These are phyloP conservation scores for Trypanosoma cruzi DNA, from an alignment of 208 protist genomes.

Conservation along the genomic window DNA sequence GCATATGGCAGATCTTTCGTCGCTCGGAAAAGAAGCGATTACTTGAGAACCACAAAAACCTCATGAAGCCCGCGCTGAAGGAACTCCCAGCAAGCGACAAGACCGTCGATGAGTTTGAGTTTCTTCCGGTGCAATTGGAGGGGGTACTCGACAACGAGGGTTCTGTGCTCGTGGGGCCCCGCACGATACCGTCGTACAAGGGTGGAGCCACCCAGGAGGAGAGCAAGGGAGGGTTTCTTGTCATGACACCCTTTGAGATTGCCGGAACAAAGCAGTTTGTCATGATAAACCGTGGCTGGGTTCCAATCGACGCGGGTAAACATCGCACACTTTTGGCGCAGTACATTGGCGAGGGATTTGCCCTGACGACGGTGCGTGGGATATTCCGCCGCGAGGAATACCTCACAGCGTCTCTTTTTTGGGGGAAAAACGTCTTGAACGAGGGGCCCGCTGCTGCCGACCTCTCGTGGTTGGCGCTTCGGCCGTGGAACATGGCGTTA, in stretches of 20 bases:
- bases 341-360: constrained; percentile 86
- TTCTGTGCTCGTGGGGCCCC: constrained; percentile 83
- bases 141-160: constrained; percentile 90
- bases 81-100: constrained; percentile 43
- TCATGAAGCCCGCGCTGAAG: constrained; percentile 56
- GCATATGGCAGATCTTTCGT: constrained; percentile 87
- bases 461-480: constrained; percentile 77
- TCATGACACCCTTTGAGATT: constrained; percentile 87
- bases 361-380: constrained; percentile 44
- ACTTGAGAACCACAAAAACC: constrained; percentile 82
- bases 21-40: constrained; percentile 74
- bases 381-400: constrained; percentile 83
- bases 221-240: constrained; percentile 81
- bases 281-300: constrained; percentile 90
- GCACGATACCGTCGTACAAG: constrained; percentile 79
- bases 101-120: constrained; percentile 70
- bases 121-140: constrained; percentile 50
- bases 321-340: constrained; percentile 80
- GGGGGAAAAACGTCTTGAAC: constrained; percentile 66
- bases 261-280: constrained; percentile 68
- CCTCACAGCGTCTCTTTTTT: constrained; percentile 51
- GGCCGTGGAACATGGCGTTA: constrained; percentile 77
- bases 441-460: constrained; percentile 67
- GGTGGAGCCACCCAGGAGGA: constrained; percentile 72
- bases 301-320: constrained; percentile 87